Percentiles rank a stretch among this genome's conserved stretches.
phyloP scores from a whole-genome alignment of 495 filamentous ascomycete species.

The Pyrenopolyporus hunteri region DNA sequence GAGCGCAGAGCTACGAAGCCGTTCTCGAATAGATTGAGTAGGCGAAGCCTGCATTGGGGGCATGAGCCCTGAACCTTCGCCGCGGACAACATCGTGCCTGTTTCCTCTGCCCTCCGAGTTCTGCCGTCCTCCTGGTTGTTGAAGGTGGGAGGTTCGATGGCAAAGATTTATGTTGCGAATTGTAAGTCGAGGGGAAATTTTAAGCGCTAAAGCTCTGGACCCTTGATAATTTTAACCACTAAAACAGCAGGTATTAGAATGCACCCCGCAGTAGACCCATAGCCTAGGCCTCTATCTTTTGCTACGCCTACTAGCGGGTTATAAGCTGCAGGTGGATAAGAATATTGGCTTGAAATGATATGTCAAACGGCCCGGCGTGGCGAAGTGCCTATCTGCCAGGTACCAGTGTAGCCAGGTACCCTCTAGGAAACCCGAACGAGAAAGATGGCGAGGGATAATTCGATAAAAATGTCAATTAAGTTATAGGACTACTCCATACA shows the following conservation, averaged over 20 bases:
- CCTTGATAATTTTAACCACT: conserved; percentile 20
- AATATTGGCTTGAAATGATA: no score
- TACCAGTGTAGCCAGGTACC: no score
- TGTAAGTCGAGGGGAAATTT: conserved; percentile 11
- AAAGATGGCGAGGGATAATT: no score
- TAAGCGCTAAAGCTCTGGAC: conserved; percentile 16
- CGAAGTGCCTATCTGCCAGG: no score
- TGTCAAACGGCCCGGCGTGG: no score
- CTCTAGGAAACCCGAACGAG: no score
- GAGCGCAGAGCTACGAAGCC: conserved; percentile 37
- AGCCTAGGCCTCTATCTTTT: neutral
- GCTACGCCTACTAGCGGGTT: no score
- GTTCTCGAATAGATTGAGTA: conserved; percentile 54
- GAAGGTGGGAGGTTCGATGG: no score
- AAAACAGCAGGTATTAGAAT: conserved; percentile 20
- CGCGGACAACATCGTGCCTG: conserved; percentile 52
- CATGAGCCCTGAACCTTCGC: conserved; percentile 53
- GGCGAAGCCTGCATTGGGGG: conserved; percentile 55
- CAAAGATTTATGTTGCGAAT: conserved; percentile 5
- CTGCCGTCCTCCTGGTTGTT: no score
- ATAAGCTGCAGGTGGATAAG: no score
- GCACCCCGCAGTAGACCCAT: conserved; percentile 4
- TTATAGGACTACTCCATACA: no score
- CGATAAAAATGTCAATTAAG: neutral
- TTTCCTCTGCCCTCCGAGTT: no score